Base-by-base conservation (phyloP, 345 rosid species). In the Raphanus raphanistrum region DNA sequence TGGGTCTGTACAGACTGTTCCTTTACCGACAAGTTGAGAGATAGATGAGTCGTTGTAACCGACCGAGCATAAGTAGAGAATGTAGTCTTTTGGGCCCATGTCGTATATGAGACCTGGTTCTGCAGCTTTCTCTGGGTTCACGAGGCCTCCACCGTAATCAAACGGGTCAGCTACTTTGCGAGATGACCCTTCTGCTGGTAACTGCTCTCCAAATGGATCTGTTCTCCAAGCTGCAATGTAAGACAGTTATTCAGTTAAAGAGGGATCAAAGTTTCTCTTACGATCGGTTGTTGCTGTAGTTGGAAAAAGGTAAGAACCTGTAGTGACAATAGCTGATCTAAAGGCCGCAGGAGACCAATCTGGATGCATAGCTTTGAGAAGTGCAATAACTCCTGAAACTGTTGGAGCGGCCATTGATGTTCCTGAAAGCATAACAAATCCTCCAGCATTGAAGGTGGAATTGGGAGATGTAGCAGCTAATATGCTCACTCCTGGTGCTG, bases 41-140 rank as follows among this genome's bases (percentile, higher is more conserved):
- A 88, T 87, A 29, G 90, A 85, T 33, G 90, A 87, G 61, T 85
- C 82, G 7, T 66, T 81, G 78, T 85, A 90, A 43, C 80, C 75
- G 16, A 78, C 74, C 4, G 87, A 82, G 4, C 90, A 90, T 1
- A 87, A 78, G 76, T 84, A 83, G 7, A 79, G 85, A 11, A 92
- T 63, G 68, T 90, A 89, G 38, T 87, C 90, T 12, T 78, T 27
- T 2, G 82, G 63, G 8, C 79, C 72, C 50, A 89, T 82, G 57
- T 90, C 93, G 66, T 89, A 88, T 3, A 92, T 60, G 5, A 92
- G 80, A 33, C 94, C 93, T 0, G 92, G 91, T 8, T 84, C 80
- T 55, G 79, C 73, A 16, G 93, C 94, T 33, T 67, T 78, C 4
- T 85, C 81, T 10, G 94, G 87, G 71, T 86, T 84, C 11, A 88